Evolutionary conservation across 352 stramenopile genomes (phyloP), one percentile per base, ranked within the genome.

Genomic region (Pythium aquatile): DNA sequence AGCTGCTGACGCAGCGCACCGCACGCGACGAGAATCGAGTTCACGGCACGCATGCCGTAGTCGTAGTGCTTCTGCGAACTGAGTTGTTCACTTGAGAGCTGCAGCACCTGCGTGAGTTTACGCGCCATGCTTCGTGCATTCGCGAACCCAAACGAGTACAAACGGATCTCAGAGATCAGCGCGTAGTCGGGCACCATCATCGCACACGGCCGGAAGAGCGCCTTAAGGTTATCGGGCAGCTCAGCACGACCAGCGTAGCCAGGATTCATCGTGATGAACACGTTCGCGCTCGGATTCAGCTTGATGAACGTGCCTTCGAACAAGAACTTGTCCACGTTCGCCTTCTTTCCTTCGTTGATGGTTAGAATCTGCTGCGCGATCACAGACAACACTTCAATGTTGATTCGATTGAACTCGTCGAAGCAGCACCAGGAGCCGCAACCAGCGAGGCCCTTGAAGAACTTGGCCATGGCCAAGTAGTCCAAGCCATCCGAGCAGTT

Each of bases 51-150:
- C 92, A 98, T 98, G 35, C 94, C 94, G 66, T 98, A 98, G 74
- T 98, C 94, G 63, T 98, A 98, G 70, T 98, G 94, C 42, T 96
- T 97, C 63, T 98, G 94, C 0, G 85, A 97, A 46, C 85, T 97
- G 11, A 98, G 73, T 65, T 98, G 94, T 63, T 98, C 92, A 5
- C 88, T 96, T 32, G 87, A 97, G 3, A 98, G 74, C 74, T 98
- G 92, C 28, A 98, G 78, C 28, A 97, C 91, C 47, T 97, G 90
- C 5, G 97, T 97, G 55, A 98, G 83, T 60, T 98, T 98, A 9
- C 93, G 89, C 1, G 92, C 91, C 13, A 98, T 96, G 51, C 79
- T 90, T 8, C 87, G 83, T 0, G 85, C 93, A 61, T 97, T 83
- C 5, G 90, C 79, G 68, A 98, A 98, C 1, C 94, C 94, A 44